These are phyloP conservation scores for Rhizopogon vesiculosus DNA, from an alignment of 768 basidiomycete genomes.

Conservation along the genomic window DNA sequence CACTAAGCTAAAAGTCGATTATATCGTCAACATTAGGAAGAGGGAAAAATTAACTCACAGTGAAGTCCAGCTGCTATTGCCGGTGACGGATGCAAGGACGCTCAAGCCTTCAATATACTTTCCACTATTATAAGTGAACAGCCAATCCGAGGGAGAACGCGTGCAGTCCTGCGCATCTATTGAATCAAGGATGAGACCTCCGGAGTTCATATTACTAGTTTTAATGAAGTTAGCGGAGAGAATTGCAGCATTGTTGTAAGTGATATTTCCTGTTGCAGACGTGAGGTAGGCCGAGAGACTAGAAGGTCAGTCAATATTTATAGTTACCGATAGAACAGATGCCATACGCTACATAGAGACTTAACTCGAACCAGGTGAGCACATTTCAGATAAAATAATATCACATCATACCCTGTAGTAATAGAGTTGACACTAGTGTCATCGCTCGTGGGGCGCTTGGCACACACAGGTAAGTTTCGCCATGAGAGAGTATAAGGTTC, in stretches of 20 bases:
- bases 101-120: conserved; percentile 50
- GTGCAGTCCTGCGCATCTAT: conserved; percentile 43
- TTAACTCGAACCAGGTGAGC: conserved; percentile 7
- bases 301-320: neutral
- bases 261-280: conserved; percentile 38
- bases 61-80: conserved; percentile 35
- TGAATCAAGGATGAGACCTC: conserved; percentile 42
- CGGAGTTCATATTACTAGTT: conserved; percentile 37
- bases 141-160: conserved; percentile 38
- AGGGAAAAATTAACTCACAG: conserved; percentile 27
- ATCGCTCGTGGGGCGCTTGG: conserved; percentile 37
- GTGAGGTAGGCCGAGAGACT: conserved; percentile 49
- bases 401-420: conserved; percentile 40
- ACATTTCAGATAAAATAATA: neutral
- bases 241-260: conserved; percentile 43
- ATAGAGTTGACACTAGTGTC: conserved; percentile 45
- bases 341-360: conserved; percentile 37
- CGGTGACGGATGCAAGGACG: conserved; percentile 38
- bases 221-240: conserved; percentile 45
- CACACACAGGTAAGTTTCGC: neutral
- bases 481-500: neutral
- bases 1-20: conserved; percentile 25
- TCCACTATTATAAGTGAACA: conserved; percentile 53
- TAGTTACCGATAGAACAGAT: neutral
- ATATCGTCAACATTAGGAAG: conserved; percentile 2